Percentiles rank a stretch among this genome's conserved stretches.
Evolutionary conservation across 768 basidiomycete species (phyloP).

Genomic region (Trametes punicea): DNA sequence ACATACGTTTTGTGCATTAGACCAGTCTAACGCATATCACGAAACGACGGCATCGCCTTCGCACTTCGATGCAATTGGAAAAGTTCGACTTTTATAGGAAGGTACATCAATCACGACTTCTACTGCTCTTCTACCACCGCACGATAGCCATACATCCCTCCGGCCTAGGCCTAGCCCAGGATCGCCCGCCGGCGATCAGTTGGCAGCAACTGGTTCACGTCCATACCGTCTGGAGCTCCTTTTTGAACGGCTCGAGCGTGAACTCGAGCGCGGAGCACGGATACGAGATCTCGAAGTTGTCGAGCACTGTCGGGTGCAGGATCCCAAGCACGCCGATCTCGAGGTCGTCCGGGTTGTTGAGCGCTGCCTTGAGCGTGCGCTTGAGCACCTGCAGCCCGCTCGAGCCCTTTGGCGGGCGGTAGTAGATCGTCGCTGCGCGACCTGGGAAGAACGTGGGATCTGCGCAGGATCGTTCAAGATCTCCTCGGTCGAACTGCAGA

Average conservation of each 20-base stretch:
- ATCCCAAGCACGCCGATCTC: constrained; percentile 90
- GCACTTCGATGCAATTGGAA: too few relatives aligned
- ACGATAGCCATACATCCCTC: too few relatives aligned
- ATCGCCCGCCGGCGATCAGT: too few relatives aligned
- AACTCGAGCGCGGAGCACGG: constrained; percentile 96
- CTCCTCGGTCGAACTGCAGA: neutral
- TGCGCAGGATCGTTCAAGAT: constrained; percentile 31
- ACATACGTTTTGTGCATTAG: constrained; percentile 12
- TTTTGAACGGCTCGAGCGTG: constrained; percentile 91
- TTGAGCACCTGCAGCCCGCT: constrained; percentile 35
- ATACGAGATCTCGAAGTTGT: constrained; percentile 91
- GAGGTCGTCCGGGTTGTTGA: constrained; percentile 51
- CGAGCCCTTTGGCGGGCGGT: constrained; percentile 50
- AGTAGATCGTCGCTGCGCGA: constrained; percentile 88
- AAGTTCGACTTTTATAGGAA: too few relatives aligned
- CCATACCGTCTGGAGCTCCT: constrained; percentile 33
- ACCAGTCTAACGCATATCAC: neutral
- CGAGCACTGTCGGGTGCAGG: constrained; percentile 86
- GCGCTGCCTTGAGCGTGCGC: constrained; percentile 43
- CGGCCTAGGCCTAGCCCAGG: too few relatives aligned
- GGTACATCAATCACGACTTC: too few relatives aligned
- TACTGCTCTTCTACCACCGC: too few relatives aligned
- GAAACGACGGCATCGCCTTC: too few relatives aligned
- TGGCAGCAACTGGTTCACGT: too few relatives aligned
- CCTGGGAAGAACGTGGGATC: constrained; percentile 96